Evolutionary conservation across 257 asterid species (phyloP), one percentile per base, ranked within the genome.

Genomic region (Jacaranda copaia): DNA sequence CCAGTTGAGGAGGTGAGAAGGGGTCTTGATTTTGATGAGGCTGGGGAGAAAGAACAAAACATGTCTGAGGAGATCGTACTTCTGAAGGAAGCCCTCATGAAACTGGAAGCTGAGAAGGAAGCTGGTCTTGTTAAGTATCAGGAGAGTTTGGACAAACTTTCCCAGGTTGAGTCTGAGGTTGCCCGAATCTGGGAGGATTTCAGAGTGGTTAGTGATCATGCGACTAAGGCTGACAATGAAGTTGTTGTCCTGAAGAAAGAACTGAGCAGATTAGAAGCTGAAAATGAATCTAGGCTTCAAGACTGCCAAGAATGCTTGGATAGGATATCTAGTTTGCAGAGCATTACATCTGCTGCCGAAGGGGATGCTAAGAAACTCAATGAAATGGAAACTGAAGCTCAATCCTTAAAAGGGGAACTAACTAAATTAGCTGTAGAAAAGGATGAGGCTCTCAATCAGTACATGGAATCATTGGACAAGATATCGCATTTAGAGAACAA

Each of bases 61-160:
- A 42, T n/a, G 35, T 78, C 94, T 6, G 85, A 86, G 87, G 95
- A 88, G 84, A 88, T 93, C 81, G 74, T 64, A 46, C 66, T 35
- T 15, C 82, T 93, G 77, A 91, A 86, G 89, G 91, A 90, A 85
- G 88, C 91, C 69, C 81, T 90, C 65, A 84, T 92, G 78, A 87
- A 88, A 80, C 85, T 93, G 70, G 96, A 96, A 90, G 92, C 91
- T 49, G 97, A 96, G 85, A 93, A 92, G 86, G 96, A 93, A 84
- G 92, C 92, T 69, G 93, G 96, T 48, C 83, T 85, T 77, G 76
- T 74, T 61, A 91, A 91, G 75, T 89, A 89, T 84, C 92, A 86
- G 81, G 84, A 86, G 81, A 85, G 88, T 77, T 79, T 86, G 83
- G 93, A 89, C 70, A 90, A 85, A 77, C 68, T 93, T 53, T 88